Evolutionary conservation across 208 protist genomes (phyloP), one percentile per base, ranked within the genome.

Genomic region (Trypanosoma boissoni): DNA sequence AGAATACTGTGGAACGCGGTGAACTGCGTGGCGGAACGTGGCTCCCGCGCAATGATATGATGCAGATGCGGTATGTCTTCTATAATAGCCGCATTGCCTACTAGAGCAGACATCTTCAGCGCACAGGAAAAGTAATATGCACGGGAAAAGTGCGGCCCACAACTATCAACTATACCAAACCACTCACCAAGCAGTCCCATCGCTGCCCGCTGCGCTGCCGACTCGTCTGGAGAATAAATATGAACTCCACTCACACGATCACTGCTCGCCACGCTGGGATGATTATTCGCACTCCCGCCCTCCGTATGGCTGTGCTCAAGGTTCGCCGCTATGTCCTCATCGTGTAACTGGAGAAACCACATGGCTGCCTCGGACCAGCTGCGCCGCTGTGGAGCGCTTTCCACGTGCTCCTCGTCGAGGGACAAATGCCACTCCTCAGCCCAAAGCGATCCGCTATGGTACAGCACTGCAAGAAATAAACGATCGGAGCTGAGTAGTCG

Each of bases 401-500:
- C 50, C 28, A 27, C 37, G 20, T 55, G 18, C 7, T 45, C 34
- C 20, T 42, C 36, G 34, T 29, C 14, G 7, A 63, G 36, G 18
- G 83, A 53, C 7, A 62, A 50, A 4, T 43, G 64, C 73, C 86
- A 88, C 57, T 88, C 66, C 9, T 68, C 70, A 2, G 68, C 64
- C 76, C 78, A 86, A 4, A 91, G 50, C 20, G 76, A 84, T 24
- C 84, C 84, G 7, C 80, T 58, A 58, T 91, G 80, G 27, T 86
- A 75, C 9, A 91, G 73, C 20, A 91, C 41, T n/a, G 68, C 65
- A 10, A 91, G 78, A 45, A 88, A 72, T 12, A 91, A 48, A 16
- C 64, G 52, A 42, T 91, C 80, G n/a, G 71, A 78, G 27, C 74
- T 71, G n/a, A 91, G 27, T n/a, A 88, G 55, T n/a, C 53, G 72